Evolutionary conservation across 148 eudicot species (phyloP).

Genomic region (Camellia sinensis): DNA sequence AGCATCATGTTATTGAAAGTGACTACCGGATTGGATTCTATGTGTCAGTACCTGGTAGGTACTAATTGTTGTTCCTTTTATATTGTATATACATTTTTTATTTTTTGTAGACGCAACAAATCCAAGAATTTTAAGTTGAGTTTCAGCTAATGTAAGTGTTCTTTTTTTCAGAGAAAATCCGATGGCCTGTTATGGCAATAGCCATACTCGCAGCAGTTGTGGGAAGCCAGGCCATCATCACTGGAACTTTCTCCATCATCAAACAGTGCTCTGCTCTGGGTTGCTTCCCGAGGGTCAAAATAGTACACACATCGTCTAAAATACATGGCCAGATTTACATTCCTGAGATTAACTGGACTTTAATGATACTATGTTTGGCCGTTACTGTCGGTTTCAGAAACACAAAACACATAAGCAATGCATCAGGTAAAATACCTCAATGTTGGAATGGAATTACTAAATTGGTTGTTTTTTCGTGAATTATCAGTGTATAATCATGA

Average conservation of each 20-base stretch:
- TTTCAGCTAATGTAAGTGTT: background rate
- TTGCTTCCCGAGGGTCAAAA: conserved; percentile 65
- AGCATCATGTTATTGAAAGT: conserved; percentile 44
- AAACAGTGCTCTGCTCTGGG: conserved; percentile 69
- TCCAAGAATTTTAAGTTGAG: conserved; percentile 32
- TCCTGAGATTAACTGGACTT: conserved; percentile 65
- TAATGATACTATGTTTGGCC: conserved; percentile 71
- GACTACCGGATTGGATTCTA: conserved; percentile 62
- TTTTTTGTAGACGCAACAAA: conserved; percentile 37
- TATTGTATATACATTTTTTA: background rate
- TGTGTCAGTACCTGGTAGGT: conserved; percentile 65
- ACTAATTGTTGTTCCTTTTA: background rate
- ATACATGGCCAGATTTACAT: conserved; percentile 70
- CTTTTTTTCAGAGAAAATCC: conserved; percentile 42
- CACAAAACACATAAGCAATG: conserved; percentile 70
- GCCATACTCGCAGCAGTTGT: conserved; percentile 75
- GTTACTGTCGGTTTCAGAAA: conserved; percentile 69
- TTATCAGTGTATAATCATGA: background rate
- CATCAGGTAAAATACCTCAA: conserved; percentile 44
- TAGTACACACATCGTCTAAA: conserved; percentile 64
- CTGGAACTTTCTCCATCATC: conserved; percentile 70
- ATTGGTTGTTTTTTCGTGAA: background rate
- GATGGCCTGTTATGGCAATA: conserved; percentile 67
- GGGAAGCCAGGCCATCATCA: conserved; percentile 76
- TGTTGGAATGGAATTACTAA: background rate